Base-by-base conservation (phyloP, 257 asterid species). In the Hygrophila difformis region DNA sequence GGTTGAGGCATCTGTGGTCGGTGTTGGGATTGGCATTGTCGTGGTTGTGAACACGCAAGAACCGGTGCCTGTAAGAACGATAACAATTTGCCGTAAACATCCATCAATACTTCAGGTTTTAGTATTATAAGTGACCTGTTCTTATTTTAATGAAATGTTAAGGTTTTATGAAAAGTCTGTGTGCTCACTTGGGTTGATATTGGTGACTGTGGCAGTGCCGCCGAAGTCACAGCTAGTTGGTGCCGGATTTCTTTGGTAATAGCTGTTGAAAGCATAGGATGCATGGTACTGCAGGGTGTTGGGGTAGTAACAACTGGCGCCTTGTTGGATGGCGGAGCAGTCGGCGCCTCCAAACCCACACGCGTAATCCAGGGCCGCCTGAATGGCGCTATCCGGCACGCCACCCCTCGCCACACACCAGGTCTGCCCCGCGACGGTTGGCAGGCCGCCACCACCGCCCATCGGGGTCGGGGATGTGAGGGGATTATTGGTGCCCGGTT, bases 331-430 rank as follows among this genome's bases (percentile, higher is more conserved):
- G 5, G 63, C 47, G 1, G 83, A 54, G 13, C 98, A 89, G 47
- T 89, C 93, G 3, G 83, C 98, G 8, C 81, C 79, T 6, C 94
- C 94, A 0, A 52, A 65, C 53, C 98, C 96, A 56, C 98, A 89
- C 0, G 98, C 94, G 21, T 80, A 89, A 60, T 89, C 96, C n/a
- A 89, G 63, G 0, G 92, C 97, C 0, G 72, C 36, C 44, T 87
- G 94, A 24, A 87, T 50, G 21, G 70, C 38, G 13, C 62, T 57
- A 35, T 76, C 72, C 14, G 60, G 40, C 8, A 31, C 63, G 7
- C 97, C 97, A 44, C 62, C 56, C 75, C 65, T 80, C 0, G 92
- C 95, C 11, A 87, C 80, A 34, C 97, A 87, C 94, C 94, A 87
- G 53, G 75, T 57, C 79, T 77, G 87, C 54, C 94, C 94, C 5